Percentiles rank a stretch among this genome's conserved stretches.
phyloP scores from a whole-genome alignment of 2,329 filamentous ascomycete genomes.

The Beauveria sp. region DNA sequence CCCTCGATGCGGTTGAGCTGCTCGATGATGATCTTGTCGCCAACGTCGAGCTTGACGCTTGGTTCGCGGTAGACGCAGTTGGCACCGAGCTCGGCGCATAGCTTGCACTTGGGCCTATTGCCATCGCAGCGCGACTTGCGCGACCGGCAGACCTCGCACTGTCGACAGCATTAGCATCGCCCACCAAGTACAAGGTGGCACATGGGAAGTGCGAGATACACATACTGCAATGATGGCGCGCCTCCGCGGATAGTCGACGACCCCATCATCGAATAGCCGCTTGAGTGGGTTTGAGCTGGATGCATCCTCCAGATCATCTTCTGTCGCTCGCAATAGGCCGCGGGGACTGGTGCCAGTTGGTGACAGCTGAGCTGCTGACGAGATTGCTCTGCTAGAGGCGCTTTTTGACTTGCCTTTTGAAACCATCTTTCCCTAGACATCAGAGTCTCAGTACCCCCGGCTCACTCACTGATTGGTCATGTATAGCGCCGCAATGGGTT shows the following conservation, averaged over 20 bases:
- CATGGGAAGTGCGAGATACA: constrained; percentile 11
- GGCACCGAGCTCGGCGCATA: constrained; percentile 73
- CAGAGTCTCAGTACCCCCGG: neutral
- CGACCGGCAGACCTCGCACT: constrained; percentile 78
- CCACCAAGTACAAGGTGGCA: neutral
- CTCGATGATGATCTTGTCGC: constrained; percentile 79
- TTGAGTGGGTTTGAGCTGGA: constrained; percentile 47
- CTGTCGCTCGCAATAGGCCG: neutral
- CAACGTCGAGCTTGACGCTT: constrained; percentile 78
- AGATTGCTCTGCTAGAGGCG: neutral
- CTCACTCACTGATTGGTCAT: neutral
- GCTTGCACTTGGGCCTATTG: constrained; percentile 73
- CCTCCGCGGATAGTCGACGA: constrained; percentile 55
- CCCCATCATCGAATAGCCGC: constrained; percentile 53
- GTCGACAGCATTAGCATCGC: constrained; percentile 15
- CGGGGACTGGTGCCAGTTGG: neutral
- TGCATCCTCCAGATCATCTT: constrained; percentile 8
- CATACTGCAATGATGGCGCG: constrained; percentile 60
- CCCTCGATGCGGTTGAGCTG: constrained; percentile 70
- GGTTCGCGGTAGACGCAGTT: constrained; percentile 81
- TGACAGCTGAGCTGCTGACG: neutral
- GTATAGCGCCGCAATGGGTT: neutral
- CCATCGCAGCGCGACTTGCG: constrained; percentile 75
- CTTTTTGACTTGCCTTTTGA: neutral
- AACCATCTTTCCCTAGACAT: neutral